Base-by-base conservation (phyloP, 1,284 basidiomycete genomes). In the Baeospora myosura region DNA sequence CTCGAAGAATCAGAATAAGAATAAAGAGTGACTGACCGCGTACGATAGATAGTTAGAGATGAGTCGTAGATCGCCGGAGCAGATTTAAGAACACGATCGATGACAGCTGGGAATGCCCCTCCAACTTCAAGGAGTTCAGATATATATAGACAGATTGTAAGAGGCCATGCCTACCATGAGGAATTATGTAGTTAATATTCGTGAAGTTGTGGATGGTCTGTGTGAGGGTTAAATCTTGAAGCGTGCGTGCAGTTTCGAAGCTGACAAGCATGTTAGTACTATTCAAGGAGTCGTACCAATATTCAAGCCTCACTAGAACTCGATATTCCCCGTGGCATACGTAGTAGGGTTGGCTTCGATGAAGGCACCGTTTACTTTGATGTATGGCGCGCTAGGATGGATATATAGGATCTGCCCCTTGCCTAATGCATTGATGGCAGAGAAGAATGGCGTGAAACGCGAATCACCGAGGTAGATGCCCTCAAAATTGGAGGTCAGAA, bases 161-260 rank as follows among this genome's bases (percentile, higher is more conserved):
- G n/a, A 6, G 7, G n/a, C n/a, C n/a, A n/a, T 8, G n/a, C 48
- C 6, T 43, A 60, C 58, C 53, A 39, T 63, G 61, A 18, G 61
- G 59, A 44, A 63, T 57, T 32, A 63, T 51, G 38, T 57, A 62
- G 48, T 62, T 39, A 31, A 61, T 58, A 39, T 61, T 62, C 17
- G 60, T 60, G 46, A 56, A 60, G 43, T 56, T 61, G 42, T 60
- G 59, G 17, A 61, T 57, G 1, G 56, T 61, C 44, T 58, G 56
- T 3, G 53, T 61, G 12, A 59, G 46, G 2, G 55, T 61, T 33
- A 63, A 48, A 38, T 60, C 60, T 52, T 58, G 56, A 22, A 62
- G 29, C 11, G 61, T 61, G 24, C 60, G 55, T 4, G 61, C 59
- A 14, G 59, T 62, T 42, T 63, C 61, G 42, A 62, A 62, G 50